phyloP scores from a whole-genome alignment of 441 rosid species.

The Viola pubescens region DNA sequence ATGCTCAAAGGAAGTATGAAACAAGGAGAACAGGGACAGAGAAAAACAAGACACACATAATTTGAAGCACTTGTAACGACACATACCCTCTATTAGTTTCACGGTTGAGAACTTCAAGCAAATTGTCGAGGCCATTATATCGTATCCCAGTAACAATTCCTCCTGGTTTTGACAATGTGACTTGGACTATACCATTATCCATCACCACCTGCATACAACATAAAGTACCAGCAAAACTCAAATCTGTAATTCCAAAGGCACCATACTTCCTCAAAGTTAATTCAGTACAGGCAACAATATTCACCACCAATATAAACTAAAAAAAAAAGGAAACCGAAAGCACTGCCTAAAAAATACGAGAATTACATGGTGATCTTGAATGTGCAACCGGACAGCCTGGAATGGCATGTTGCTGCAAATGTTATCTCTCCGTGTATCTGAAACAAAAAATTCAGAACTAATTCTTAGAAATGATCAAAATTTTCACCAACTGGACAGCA shows the following conservation, averaged over 20 bases:
- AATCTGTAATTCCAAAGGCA: neutral
- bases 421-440: conserved; percentile 16
- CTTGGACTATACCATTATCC: conserved; percentile 47
- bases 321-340: neutral
- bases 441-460: too few species aligned
- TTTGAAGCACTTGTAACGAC: neutral
- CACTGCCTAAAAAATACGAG: conserved; percentile 5
- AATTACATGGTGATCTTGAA: conserved; percentile 63
- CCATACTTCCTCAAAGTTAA: neutral
- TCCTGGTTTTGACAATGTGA: conserved; percentile 47
- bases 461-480: too few species aligned
- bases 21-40: neutral
- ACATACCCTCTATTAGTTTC: conserved; percentile 42
- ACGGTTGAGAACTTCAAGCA: conserved; percentile 75
- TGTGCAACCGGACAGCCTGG: conserved; percentile 54
- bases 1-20: neutral
- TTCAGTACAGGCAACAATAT: neutral
- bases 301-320: neutral
- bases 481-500: too few species aligned
- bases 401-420: conserved; percentile 31
- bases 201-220: conserved; percentile 46
- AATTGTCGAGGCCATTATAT: conserved; percentile 63
- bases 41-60: neutral
- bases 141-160: conserved; percentile 50
- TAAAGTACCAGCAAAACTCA: neutral